Base-by-base conservation (phyloP, 2,329 filamentous ascomycete species). In the Cryphonectria japonica region DNA sequence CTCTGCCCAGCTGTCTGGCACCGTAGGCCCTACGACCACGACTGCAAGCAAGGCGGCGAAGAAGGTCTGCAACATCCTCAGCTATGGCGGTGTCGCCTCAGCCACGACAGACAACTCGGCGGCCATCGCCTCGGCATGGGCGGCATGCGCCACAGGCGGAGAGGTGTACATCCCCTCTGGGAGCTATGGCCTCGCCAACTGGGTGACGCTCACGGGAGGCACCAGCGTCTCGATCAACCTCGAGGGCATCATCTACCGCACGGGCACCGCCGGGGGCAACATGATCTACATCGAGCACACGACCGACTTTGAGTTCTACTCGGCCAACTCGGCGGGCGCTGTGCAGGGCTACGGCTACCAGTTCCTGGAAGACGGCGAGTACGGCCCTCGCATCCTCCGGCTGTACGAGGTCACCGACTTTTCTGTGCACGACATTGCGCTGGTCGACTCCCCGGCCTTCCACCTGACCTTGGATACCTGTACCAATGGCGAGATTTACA, bases 401-500 rank as follows among this genome's bases (percentile, higher is more conserved):
- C 65, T 74, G 2, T 68, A 67, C 72, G 79, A 84, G 50, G 79
- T 83, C 34, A 81, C 76, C 16, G 79, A 84, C 74, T 86, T 85
- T 73, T 81, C 83, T 13, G 79, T 86, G 1, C 84, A 86, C 72
- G 85, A 86, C 70, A 78, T 87, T 67, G 77, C 79, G 9, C 79
- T 86, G 7, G 83, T 85, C 37, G 85, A 87, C 72, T 79, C 83
- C 0, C 85, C 85, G 0, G 77, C 81, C 16, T 86, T 85, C 77
- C 84, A 86, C 73, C 80, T 86, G 64, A 79, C 79, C 50, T 76
- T 86, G 71, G 83, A 85, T 69, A 84, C 81, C 16, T 84, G 80
- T 77, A 79, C 78, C 59, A 83, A 83, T 71, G 85, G 85, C 34
- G 85, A 87, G 74, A 78, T 86, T 0, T 87, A 86, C 78, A 87